Evolutionary conservation across 2,329 filamentous ascomycete species (phyloP).

Genomic region (Trichoderma sp.): DNA sequence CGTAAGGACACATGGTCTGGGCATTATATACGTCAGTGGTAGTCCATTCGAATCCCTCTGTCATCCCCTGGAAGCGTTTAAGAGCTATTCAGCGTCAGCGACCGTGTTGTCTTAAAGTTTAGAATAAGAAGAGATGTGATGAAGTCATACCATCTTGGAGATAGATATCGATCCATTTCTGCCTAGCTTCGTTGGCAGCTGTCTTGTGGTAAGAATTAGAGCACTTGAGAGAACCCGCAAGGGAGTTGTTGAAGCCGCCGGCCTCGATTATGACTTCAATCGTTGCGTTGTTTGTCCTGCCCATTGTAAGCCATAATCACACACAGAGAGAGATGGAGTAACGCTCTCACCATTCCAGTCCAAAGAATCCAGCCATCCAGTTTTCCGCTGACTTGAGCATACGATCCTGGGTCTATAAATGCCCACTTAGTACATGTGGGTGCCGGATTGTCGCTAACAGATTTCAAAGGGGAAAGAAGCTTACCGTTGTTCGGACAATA

Average conservation of each 20-base stretch:
- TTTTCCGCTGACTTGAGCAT: constrained; percentile 80
- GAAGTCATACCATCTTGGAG: constrained; percentile 56
- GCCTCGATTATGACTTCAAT: constrained; percentile 73
- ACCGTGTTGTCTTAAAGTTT: not conserved
- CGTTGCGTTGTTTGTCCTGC: constrained; percentile 67
- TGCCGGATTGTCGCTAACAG: too few relatives aligned
- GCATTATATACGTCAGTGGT: constrained; percentile 66
- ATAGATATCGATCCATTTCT: constrained; percentile 66
- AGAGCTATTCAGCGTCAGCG: constrained; percentile 51
- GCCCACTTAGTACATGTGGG: not conserved
- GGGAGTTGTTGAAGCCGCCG: constrained; percentile 67
- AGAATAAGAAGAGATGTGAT: not conserved
- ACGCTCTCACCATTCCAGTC: constrained; percentile 62
- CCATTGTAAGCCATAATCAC: not conserved
- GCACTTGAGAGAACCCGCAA: constrained; percentile 70
- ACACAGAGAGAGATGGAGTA: not conserved
- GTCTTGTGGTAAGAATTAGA: constrained; percentile 60
- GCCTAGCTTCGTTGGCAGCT: constrained; percentile 57
- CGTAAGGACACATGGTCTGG: constrained; percentile 75
- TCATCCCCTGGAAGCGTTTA: constrained; percentile 59
- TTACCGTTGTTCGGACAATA: constrained; percentile 68
- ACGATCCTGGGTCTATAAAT: constrained; percentile 65
- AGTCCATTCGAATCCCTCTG: constrained; percentile 66
- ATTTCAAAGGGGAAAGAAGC: constrained; percentile 17
- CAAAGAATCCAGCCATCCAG: constrained; percentile 79